Conservation (phyloP, 768 basidiomycete species). For the Russula compacta region DNA sequence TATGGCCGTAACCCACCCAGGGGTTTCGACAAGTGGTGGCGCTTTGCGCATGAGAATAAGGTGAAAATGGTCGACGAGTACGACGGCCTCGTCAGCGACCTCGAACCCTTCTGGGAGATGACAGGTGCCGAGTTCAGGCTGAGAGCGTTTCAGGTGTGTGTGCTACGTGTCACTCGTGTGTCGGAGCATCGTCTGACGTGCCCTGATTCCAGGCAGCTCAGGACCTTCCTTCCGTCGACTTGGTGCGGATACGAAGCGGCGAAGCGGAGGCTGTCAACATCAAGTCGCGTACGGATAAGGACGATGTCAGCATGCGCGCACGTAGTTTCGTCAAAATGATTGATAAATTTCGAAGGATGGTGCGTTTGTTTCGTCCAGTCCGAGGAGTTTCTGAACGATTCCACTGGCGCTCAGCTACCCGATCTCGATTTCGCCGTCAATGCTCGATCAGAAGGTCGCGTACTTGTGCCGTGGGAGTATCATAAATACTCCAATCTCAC, state of each 20-base stretch:
- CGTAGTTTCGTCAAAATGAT: conserved; percentile 71
- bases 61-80: conserved; percentile 88
- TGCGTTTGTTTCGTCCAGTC: conserved; percentile 25
- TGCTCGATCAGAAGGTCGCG: conserved; percentile 85
- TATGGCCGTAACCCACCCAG: conserved; percentile 75
- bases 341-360: conserved; percentile 55
- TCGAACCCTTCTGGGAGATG: conserved; percentile 78
- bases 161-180: conserved; percentile 3
- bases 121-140: conserved; percentile 62
- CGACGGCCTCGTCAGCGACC: conserved; percentile 65
- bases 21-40: conserved; percentile 90
- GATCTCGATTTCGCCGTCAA: conserved; percentile 96
- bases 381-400: background rate
- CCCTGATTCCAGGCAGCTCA: conserved; percentile 43
- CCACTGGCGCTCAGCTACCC: conserved; percentile 48
- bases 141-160: conserved; percentile 47
- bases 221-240: conserved; percentile 71
- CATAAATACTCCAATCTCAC: conserved; percentile 66
- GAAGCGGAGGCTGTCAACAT: conserved; percentile 49
- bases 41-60: conserved; percentile 60
- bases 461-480: conserved; percentile 90
- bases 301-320: conserved; percentile 70
- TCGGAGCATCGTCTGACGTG: background rate
- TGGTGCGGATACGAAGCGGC: conserved; percentile 72
- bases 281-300: conserved; percentile 46